Conservation (phyloP, 2,329 filamentous ascomycete genomes). For the Lasiodiplodia hormozganensis region DNA sequence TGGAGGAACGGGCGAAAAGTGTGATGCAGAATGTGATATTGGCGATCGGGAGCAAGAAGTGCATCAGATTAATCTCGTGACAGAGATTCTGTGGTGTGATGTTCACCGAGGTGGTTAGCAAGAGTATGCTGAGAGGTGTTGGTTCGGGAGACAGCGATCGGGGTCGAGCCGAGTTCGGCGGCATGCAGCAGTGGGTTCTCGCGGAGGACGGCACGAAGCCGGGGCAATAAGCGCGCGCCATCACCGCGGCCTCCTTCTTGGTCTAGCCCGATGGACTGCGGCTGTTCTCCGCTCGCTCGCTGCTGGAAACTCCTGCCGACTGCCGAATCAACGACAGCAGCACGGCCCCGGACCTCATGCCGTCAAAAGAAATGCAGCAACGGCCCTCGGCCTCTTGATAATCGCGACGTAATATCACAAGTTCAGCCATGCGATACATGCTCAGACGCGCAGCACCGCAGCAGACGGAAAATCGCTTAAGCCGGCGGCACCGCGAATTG, state of each 20-base stretch:
- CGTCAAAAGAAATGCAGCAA: neutral
- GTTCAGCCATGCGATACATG: neutral
- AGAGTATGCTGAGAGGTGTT: neutral
- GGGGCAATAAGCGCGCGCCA: neutral
- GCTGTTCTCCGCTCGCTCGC: conserved; percentile 1
- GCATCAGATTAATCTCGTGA: conserved; percentile 3
- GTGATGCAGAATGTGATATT: neutral
- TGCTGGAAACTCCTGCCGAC: conserved; percentile 14
- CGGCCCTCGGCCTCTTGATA: neutral
- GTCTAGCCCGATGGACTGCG: neutral
- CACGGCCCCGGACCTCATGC: neutral
- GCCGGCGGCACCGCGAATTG: neutral
- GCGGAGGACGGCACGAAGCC: conserved; percentile 21
- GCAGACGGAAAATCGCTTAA: no score
- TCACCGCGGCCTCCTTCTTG: neutral
- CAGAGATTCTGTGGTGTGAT: neutral
- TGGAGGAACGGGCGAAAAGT: neutral
- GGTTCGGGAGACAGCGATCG: neutral
- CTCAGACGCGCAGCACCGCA: neutral
- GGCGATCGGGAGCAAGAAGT: neutral
- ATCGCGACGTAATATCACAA: neutral
- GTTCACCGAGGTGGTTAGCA: neutral
- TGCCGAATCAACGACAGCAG: neutral
- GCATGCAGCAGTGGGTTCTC: neutral
- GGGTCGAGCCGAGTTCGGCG: conserved; percentile 12